Conservation (phyloP, 1,284 basidiomycete species). For the Boletus smithii region DNA sequence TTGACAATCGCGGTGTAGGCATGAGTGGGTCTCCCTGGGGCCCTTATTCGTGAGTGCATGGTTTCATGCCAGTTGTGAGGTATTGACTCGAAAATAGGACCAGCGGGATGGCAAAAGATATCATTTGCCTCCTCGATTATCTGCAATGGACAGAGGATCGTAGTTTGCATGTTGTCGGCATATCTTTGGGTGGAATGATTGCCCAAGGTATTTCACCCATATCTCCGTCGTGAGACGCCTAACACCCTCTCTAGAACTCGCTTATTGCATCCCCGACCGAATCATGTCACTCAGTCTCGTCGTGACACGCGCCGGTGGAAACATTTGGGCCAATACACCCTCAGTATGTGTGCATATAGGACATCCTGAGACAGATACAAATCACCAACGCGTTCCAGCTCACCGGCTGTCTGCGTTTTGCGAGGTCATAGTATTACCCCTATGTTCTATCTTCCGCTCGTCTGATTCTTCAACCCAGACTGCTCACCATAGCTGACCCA, state of each 20-base stretch:
- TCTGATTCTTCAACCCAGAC: slow-evolving; percentile 18
- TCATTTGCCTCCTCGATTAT: slow-evolving; percentile 64
- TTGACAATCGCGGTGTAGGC: slow-evolving; percentile 88
- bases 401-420: slow-evolving; percentile 5
- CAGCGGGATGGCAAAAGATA: slow-evolving; percentile 76
- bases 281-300: slow-evolving; percentile 64
- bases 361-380: not conserved
- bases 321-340: slow-evolving; percentile 21
- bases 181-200: slow-evolving; percentile 87
- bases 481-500: slow-evolving; percentile 4
- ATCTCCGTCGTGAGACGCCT: not conserved
- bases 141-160: slow-evolving; percentile 67
- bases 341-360: slow-evolving; percentile 18
- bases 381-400: slow-evolving; percentile 12
- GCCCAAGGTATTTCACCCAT: slow-evolving; percentile 52
- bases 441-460: not conserved
- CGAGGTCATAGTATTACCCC: slow-evolving; percentile 18
- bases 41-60: slow-evolving; percentile 52
- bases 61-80: not conserved
- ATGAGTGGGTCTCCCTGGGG: slow-evolving; percentile 69
- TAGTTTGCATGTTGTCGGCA: slow-evolving; percentile 71
- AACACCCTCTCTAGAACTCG: slow-evolving; percentile 49
- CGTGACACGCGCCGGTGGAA: slow-evolving; percentile 62
- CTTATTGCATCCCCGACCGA: slow-evolving; percentile 61
- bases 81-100: slow-evolving; percentile 40